Evolutionary conservation across 371 early-diverging fungal genomes (phyloP).

Genomic region (Actinomortierella ambigua): DNA sequence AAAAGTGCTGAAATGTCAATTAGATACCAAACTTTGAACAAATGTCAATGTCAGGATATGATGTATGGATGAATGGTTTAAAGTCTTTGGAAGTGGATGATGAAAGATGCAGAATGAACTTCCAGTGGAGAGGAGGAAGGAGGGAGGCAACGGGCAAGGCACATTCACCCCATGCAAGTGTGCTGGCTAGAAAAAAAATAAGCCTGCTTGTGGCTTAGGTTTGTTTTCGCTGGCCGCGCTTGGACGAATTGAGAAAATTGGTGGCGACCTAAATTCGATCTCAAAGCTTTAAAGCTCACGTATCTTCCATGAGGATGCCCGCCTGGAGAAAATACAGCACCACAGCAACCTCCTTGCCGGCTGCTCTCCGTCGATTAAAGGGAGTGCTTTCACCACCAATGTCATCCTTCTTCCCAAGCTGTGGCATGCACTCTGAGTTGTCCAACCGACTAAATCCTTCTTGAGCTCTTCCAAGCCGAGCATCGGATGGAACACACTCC

Average conservation of each 20-base stretch:
- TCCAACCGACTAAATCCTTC: no score
- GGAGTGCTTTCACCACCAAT: not conserved
- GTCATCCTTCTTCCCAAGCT: not conserved
- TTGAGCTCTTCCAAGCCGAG: no score
- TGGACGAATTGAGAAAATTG: not conserved
- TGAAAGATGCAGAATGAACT: slow-evolving; percentile 15
- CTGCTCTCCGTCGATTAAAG: no score
- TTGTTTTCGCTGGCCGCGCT: not conserved
- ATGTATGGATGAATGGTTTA: slow-evolving; percentile 46
- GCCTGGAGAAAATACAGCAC: not conserved
- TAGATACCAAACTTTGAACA: slow-evolving; percentile 52
- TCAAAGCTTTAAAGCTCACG: not conserved
- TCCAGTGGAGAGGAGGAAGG: no score
- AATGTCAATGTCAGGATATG: slow-evolving; percentile 50
- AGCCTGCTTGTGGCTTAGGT: not conserved
- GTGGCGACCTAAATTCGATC: not conserved
- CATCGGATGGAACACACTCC: no score
- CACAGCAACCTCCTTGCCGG: not conserved
- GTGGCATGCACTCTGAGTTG: not conserved
- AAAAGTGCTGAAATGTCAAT: slow-evolving; percentile 31
- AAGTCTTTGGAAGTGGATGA: slow-evolving; percentile 50
- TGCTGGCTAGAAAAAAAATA: no score
- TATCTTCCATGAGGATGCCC: not conserved
- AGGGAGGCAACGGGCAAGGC: no score
- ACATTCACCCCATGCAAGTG: no score